These are phyloP conservation scores for Rosellinia necatrix DNA, from an alignment of 2,329 filamentous ascomycete genomes.

Conservation along the genomic window DNA sequence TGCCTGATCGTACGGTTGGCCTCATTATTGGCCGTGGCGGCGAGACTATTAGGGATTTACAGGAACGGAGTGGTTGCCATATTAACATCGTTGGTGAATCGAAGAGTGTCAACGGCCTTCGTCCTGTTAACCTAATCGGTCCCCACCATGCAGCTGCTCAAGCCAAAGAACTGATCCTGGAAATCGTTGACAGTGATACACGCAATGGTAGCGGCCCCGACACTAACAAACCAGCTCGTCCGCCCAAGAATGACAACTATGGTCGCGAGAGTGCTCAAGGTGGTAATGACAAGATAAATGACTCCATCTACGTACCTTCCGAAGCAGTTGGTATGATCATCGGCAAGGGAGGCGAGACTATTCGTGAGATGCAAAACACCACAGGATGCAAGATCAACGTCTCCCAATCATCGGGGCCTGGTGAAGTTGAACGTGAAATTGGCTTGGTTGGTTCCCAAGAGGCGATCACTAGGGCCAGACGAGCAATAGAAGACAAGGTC, in stretches of 20 bases:
- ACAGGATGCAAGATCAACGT: slow-evolving; percentile 97
- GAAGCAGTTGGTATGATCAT: slow-evolving; percentile 97
- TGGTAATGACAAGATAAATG: slow-evolving; percentile 71
- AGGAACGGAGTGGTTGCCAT: slow-evolving; percentile 90
- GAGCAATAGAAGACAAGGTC: slow-evolving; percentile 88
- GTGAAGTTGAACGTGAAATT: slow-evolving; percentile 83
- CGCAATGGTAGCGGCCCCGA: slow-evolving; percentile 49
- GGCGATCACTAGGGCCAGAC: slow-evolving; percentile 79
- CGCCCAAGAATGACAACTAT: slow-evolving; percentile 43
- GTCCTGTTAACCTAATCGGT: slow-evolving; percentile 89
- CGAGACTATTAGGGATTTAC: slow-evolving; percentile 89
- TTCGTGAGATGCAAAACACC: slow-evolving; percentile 87
- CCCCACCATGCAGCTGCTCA: slow-evolving; percentile 72
- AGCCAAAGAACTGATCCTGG: slow-evolving; percentile 87
- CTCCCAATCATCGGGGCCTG: slow-evolving; percentile 75
- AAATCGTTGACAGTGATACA: slow-evolving; percentile 92
- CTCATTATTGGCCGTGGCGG: slow-evolving; percentile 93
- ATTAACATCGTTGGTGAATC: slow-evolving; percentile 94
- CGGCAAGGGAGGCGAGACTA: slow-evolving; percentile 90
- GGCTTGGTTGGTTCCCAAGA: slow-evolving; percentile 78
- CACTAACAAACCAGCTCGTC: slow-evolving; percentile 43
- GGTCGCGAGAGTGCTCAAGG: slow-evolving; percentile 48
- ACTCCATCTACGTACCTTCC: slow-evolving; percentile 83
- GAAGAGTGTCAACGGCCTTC: slow-evolving; percentile 87
- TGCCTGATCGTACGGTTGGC: slow-evolving; percentile 89